Percentiles rank a stretch among this genome's conserved stretches.
Evolutionary conservation across 768 basidiomycete species (phyloP).

Genomic region (Calocybe indica): DNA sequence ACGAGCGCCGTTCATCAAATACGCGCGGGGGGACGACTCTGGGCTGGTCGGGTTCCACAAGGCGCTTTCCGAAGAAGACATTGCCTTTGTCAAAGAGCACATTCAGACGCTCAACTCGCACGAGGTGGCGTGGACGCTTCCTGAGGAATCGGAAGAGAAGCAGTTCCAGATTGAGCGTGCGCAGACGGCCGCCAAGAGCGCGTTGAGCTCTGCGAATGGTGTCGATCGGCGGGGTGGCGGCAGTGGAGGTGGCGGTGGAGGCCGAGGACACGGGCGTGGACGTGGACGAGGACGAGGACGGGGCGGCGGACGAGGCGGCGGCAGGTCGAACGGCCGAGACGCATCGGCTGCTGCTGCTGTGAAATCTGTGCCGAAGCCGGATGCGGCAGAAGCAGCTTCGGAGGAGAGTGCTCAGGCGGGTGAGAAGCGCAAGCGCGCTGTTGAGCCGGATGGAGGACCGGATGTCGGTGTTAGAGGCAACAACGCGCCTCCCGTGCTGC

Average conservation of each 20-base stretch:
- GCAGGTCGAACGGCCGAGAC: background rate
- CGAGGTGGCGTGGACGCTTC: constrained; percentile 57
- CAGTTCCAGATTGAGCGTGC: constrained; percentile 72
- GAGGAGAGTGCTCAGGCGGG: constrained; percentile 43
- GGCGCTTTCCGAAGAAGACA: constrained; percentile 64
- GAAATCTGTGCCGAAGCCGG: background rate
- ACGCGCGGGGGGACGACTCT: constrained; percentile 35
- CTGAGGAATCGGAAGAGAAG: constrained; percentile 67
- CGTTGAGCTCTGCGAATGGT: constrained; percentile 22
- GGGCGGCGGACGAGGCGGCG: constrained; percentile 31
- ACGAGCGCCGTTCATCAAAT: constrained; percentile 47
- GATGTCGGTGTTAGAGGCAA: constrained; percentile 61
- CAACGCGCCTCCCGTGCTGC: constrained; percentile 47
- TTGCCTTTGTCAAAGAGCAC: constrained; percentile 59
- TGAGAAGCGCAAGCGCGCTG: constrained; percentile 71
- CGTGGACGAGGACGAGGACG: constrained; percentile 38
- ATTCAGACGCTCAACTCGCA: constrained; percentile 61
- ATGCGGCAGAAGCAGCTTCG: constrained; percentile 21
- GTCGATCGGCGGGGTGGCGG: constrained; percentile 20
- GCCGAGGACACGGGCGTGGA: constrained; percentile 24
- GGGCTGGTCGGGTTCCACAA: constrained; percentile 63
- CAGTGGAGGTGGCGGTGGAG: constrained; percentile 25
- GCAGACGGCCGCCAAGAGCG: constrained; percentile 54
- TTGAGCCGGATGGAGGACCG: constrained; percentile 76
- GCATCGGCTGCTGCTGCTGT: constrained; percentile 11